phyloP scores from a whole-genome alignment of 768 basidiomycete genomes.

The Termitomyces sp. region DNA sequence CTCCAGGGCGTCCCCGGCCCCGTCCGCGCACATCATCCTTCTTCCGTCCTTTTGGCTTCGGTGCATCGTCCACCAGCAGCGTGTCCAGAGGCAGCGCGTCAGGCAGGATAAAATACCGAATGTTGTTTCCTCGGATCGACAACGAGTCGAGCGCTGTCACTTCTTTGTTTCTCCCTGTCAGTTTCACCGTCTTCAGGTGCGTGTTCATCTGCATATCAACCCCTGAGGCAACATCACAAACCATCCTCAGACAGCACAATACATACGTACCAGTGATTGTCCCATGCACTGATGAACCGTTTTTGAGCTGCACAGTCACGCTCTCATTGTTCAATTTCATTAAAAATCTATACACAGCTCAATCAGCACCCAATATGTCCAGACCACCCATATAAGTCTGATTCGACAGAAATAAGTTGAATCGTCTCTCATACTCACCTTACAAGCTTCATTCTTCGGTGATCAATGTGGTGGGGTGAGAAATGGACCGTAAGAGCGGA shows the following conservation, averaged over 20 bases:
- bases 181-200: slow-evolving; percentile 94
- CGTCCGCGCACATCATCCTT: slow-evolving; percentile 80
- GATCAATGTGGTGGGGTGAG: background rate
- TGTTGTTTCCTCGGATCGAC: slow-evolving; percentile 94
- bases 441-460: slow-evolving; percentile 71
- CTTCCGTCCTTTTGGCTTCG: slow-evolving; percentile 90
- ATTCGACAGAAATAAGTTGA: slow-evolving; percentile 1
- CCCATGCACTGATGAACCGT: slow-evolving; percentile 91
- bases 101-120: slow-evolving; percentile 96
- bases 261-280: slow-evolving; percentile 84
- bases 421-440: slow-evolving; percentile 39
- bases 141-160: slow-evolving; percentile 83
- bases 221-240: slow-evolving; percentile 40
- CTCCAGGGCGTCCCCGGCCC: slow-evolving; percentile 45
- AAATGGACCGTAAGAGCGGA: background rate
- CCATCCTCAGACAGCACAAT: background rate
- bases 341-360: slow-evolving; percentile 65
- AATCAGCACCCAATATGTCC: slow-evolving; percentile 11
- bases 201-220: slow-evolving; percentile 99
- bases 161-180: slow-evolving; percentile 89
- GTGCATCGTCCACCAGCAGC: slow-evolving; percentile 94
- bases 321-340: slow-evolving; percentile 99
- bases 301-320: slow-evolving; percentile 96
- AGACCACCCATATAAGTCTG: background rate
- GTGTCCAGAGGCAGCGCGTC: slow-evolving; percentile 96